A percentile compares a stretch with the other conserved stretches of the same genome.
Evolutionary conservation across 2,329 filamentous ascomycete genomes (phyloP).

Genomic region (Golovinomyces cichoracearum): DNA sequence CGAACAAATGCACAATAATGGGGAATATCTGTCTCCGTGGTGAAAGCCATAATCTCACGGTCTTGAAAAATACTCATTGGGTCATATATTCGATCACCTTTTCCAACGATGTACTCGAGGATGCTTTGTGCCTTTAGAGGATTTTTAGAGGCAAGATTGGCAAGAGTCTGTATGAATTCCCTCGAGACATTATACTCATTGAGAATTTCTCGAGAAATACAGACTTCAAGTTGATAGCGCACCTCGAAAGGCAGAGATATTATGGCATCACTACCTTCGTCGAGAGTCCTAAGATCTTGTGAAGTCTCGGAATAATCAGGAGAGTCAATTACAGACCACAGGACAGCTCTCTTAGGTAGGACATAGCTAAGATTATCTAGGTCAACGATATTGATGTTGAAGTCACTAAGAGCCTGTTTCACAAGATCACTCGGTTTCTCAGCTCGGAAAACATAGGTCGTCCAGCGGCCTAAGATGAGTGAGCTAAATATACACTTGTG

Average conservation of each 20-base stretch:
- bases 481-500: neutral
- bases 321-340: slow-evolving; percentile 21
- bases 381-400: slow-evolving; percentile 35
- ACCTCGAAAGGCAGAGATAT: slow-evolving; percentile 37
- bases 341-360: slow-evolving; percentile 14
- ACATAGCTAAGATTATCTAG: slow-evolving; percentile 20
- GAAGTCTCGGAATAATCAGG: slow-evolving; percentile 4
- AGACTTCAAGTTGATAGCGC: slow-evolving; percentile 78
- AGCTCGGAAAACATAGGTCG: slow-evolving; percentile 25
- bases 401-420: slow-evolving; percentile 29
- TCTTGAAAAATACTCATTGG: slow-evolving; percentile 47
- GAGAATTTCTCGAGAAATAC: slow-evolving; percentile 53
- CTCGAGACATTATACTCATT: slow-evolving; percentile 47
- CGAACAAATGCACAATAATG: slow-evolving; percentile 49
- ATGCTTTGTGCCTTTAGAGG: slow-evolving; percentile 31
- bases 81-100: slow-evolving; percentile 34
- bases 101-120: slow-evolving; percentile 48
- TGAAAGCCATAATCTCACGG: slow-evolving; percentile 22
- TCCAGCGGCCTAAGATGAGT: slow-evolving; percentile 29
- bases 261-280: slow-evolving; percentile 11
- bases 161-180: slow-evolving; percentile 40
- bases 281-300: slow-evolving; percentile 7
- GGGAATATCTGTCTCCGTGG: slow-evolving; percentile 29
- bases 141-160: slow-evolving; percentile 20
- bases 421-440: slow-evolving; percentile 4